Conservation (phyloP, 2,329 filamentous ascomycete species). For the Endothia cerciana region DNA sequence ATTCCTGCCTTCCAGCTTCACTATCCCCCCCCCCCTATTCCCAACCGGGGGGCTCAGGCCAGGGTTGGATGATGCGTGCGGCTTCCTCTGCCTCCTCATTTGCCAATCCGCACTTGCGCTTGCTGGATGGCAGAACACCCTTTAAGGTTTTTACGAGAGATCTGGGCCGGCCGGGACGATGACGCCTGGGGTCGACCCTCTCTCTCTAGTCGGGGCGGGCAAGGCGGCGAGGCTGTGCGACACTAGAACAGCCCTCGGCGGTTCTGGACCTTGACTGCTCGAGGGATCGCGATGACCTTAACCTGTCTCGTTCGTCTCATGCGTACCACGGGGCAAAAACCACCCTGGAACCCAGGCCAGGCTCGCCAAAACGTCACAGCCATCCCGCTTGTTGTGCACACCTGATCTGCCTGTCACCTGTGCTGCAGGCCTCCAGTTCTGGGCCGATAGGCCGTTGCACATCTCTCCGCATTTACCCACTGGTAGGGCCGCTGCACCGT, state of each 20-base stretch:
- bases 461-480: conserved; percentile 6
- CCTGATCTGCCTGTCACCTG: conserved; percentile 20
- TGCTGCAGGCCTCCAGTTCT: conserved; percentile 4
- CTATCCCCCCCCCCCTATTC: too few species aligned
- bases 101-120: neutral
- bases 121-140: neutral
- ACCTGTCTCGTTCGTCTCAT: neutral
- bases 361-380: conserved; percentile 15
- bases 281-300: conserved; percentile 4
- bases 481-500: neutral
- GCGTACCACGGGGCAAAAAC: neutral
- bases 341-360: neutral
- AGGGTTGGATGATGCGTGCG: neutral
- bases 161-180: neutral
- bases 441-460: neutral
- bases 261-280: neutral
- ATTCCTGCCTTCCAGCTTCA: too few species aligned
- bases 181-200: neutral
- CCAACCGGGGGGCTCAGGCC: too few species aligned
- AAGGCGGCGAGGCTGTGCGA: neutral
- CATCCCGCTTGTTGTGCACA: conserved; percentile 3
- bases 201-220: neutral
- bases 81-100: conserved; percentile 8
- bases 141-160: conserved; percentile 10
- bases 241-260: neutral